Conservation (phyloP, 345 rosid species). For the Triadica sebifera region DNA sequence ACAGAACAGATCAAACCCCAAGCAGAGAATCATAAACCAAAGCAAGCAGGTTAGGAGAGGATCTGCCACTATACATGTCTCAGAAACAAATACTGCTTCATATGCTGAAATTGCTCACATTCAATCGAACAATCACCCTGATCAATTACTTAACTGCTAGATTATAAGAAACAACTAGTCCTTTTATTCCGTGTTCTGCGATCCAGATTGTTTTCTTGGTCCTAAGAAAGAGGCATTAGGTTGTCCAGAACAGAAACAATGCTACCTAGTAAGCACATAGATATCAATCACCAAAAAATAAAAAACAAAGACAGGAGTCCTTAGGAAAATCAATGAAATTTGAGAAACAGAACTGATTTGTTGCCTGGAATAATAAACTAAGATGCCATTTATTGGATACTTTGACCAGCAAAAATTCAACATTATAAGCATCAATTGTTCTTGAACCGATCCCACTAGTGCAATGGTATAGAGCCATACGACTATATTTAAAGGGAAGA, state of each 20-base stretch:
- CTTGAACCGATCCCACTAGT: background rate
- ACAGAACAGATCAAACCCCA: too few relatives aligned
- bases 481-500: background rate
- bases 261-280: too few relatives aligned
- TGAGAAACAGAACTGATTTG: too few relatives aligned
- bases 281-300: too few relatives aligned
- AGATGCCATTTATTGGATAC: too few relatives aligned
- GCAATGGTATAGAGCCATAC: background rate
- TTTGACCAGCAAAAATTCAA: too few relatives aligned
- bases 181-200: background rate
- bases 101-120: background rate
- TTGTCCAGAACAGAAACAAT: too few relatives aligned
- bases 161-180: background rate
- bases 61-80: background rate
- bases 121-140: background rate
- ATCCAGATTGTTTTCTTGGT: background rate
- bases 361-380: background rate
- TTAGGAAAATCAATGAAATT: too few relatives aligned
- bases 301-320: too few relatives aligned
- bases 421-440: too few relatives aligned
- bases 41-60: background rate
- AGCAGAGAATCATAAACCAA: background rate
- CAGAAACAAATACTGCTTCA: background rate
- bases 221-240: background rate
- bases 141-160: background rate